phyloP scores from a whole-genome alignment of 345 rosid species.

The Euphorbia peplus region DNA sequence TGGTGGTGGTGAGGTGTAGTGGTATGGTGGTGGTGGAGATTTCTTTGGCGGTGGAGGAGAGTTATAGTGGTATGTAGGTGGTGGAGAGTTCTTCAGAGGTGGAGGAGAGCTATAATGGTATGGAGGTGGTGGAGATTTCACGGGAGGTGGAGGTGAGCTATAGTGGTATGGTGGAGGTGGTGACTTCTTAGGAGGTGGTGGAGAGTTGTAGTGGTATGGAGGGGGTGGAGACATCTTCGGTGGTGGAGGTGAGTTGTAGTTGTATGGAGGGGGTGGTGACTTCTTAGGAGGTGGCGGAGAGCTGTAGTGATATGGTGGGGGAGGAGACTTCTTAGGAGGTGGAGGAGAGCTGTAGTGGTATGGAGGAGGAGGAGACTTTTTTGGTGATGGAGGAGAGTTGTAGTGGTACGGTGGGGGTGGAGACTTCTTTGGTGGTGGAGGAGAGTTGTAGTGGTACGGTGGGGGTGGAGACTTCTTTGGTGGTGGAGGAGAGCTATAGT shows the following conservation, averaged over 20 bases:
- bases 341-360: conserved; percentile 17
- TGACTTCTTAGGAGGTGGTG: conserved; percentile 15
- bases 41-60: not conserved
- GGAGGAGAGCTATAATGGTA: not conserved
- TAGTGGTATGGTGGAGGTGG: conserved; percentile 12
- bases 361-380: not conserved
- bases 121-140: conserved; percentile 3
- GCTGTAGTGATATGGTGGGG: conserved; percentile 15
- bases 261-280: conserved; percentile 12
- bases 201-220: not conserved
- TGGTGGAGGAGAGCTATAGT: conserved; percentile 7
- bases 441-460: not conserved
- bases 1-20: conserved; percentile 7
- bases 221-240: not conserved
- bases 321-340: conserved; percentile 3
- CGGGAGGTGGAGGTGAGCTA: conserved; percentile 13
- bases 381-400: conserved; percentile 6
- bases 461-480: not conserved
- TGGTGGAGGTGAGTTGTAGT: conserved; percentile 13
- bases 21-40: not conserved
- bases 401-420: conserved; percentile 11
- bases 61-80: not conserved
- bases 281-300: conserved; percentile 21
- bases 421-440: not conserved
- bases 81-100: not conserved